Evolutionary conservation across 2,329 filamentous ascomycete genomes (phyloP).

Genomic region (Akanthomyces uredinophilus): DNA sequence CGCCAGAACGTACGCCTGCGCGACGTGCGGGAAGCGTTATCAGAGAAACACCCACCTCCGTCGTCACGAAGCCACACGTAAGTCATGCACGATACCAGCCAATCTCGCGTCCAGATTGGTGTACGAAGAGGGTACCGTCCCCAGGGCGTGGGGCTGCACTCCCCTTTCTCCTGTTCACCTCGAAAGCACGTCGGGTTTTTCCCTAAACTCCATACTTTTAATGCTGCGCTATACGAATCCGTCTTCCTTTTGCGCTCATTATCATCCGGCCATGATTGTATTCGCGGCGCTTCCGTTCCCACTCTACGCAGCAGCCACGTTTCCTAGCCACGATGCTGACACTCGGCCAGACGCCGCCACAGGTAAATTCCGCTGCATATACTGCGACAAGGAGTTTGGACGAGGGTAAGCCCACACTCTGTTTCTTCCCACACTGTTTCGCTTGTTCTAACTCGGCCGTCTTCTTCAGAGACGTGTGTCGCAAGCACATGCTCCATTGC

Average conservation of each 20-base stretch:
- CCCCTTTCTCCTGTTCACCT: background rate
- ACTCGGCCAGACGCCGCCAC: constrained; percentile 12
- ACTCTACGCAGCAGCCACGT: background rate
- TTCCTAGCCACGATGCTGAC: background rate
- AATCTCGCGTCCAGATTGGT: background rate
- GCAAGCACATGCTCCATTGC: constrained; percentile 23
- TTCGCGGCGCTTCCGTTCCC: background rate
- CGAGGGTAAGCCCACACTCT: constrained; percentile 17
- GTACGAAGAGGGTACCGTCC: background rate
- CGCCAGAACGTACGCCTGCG: constrained; percentile 14
- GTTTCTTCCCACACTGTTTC: too few species aligned
- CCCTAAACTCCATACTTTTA: background rate
- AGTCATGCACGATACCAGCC: constrained; percentile 11
- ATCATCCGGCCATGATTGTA: background rate
- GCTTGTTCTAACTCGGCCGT: background rate
- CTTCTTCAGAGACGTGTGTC: constrained; percentile 21
- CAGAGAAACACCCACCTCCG: constrained; percentile 24
- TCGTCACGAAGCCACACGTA: constrained; percentile 24
- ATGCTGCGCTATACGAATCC: background rate
- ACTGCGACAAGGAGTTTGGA: constrained; percentile 20
- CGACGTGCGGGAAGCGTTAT: constrained; percentile 23
- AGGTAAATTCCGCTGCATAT: constrained; percentile 17
- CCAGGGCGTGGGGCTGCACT: background rate
- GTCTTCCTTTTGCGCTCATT: background rate
- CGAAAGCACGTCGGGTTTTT: background rate